phyloP scores from a whole-genome alignment of 345 rosid species.

The Euphorbia tirucalli region DNA sequence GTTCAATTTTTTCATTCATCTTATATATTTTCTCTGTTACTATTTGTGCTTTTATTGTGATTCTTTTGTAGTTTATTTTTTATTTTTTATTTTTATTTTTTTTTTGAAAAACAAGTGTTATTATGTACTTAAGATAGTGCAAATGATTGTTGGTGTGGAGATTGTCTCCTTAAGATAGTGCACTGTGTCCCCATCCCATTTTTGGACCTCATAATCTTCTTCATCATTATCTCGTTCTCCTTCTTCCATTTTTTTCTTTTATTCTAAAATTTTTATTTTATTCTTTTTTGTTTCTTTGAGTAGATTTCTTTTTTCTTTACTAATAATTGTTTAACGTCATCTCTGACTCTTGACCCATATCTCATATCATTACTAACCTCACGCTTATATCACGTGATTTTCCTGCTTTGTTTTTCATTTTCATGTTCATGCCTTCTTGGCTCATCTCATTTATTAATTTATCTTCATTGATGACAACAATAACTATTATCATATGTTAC shows the following conservation, averaged over 20 bases:
- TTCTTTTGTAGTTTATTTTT: too few species aligned
- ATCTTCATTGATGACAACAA: background rate
- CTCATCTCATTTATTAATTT: background rate
- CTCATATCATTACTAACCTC: slow-evolving; percentile 17
- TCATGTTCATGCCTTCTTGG: background rate
- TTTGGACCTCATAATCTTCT: background rate
- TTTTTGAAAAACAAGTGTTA: too few species aligned
- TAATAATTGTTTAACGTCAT: too few species aligned
- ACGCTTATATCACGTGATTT: slow-evolving; percentile 38
- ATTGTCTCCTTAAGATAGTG: slow-evolving; percentile 38
- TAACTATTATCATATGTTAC: background rate
- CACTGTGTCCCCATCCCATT: slow-evolving; percentile 30
- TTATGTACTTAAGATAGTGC: too few species aligned
- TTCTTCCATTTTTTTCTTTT: background rate
- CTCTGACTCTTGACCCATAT: too few species aligned
- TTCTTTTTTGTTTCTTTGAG: too few species aligned
- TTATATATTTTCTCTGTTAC: too few species aligned
- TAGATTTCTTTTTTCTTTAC: too few species aligned
- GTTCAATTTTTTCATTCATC: too few species aligned
- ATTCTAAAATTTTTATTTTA: slow-evolving; percentile 29
- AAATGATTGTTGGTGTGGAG: slow-evolving; percentile 48
- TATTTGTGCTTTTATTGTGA: too few species aligned
- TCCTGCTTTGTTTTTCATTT: background rate
- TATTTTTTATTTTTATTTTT: too few species aligned
- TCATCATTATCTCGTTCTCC: background rate